These are phyloP conservation scores for Tuber microsphaerosporum DNA, from an alignment of 495 filamentous ascomycete species.

Conservation along the genomic window DNA sequence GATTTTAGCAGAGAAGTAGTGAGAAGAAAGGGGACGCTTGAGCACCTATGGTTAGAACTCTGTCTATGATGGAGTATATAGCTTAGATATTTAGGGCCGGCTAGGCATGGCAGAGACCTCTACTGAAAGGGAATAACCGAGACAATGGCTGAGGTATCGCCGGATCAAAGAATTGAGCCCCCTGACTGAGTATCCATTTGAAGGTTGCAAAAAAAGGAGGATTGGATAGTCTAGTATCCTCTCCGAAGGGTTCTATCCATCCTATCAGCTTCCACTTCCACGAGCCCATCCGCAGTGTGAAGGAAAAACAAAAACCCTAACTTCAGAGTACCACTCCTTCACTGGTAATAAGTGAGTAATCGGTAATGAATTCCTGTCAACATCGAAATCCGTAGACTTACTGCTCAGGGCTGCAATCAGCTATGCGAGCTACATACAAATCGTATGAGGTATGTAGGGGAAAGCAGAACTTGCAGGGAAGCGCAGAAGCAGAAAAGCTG, in stretches of 20 bases:
- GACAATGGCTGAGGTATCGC: conserved; percentile 74
- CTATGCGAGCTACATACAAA: background rate
- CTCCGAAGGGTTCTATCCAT: conserved; percentile 72
- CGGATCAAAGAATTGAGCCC: conserved; percentile 62
- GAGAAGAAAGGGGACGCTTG: background rate
- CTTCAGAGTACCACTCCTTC: conserved; percentile 90
- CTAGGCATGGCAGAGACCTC: conserved; percentile 92
- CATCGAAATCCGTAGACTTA: conserved; percentile 98
- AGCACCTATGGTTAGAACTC: conserved; percentile 57
- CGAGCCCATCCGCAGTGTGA: background rate
- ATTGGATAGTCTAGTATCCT: conserved; percentile 99
- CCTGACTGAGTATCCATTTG: conserved; percentile 85
- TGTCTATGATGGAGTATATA: conserved; percentile 85
- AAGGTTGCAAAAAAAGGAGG: conserved; percentile 96
- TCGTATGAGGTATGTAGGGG: background rate
- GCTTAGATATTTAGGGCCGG: conserved; percentile 98
- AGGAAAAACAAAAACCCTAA: conserved; percentile 39
- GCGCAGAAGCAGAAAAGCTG: conserved; percentile 85
- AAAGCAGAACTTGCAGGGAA: conserved; percentile 81
- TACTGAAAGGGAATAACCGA: conserved; percentile 85
- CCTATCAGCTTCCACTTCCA: conserved; percentile 4
- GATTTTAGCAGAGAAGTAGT: background rate
- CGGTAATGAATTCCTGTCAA: conserved; percentile 95
- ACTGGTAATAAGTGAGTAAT: conserved; percentile 82
- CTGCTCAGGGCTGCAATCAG: conserved; percentile 46